Evolutionary conservation across 2,329 filamentous ascomycete species (phyloP).

Genomic region (Venturia aucupariae): DNA sequence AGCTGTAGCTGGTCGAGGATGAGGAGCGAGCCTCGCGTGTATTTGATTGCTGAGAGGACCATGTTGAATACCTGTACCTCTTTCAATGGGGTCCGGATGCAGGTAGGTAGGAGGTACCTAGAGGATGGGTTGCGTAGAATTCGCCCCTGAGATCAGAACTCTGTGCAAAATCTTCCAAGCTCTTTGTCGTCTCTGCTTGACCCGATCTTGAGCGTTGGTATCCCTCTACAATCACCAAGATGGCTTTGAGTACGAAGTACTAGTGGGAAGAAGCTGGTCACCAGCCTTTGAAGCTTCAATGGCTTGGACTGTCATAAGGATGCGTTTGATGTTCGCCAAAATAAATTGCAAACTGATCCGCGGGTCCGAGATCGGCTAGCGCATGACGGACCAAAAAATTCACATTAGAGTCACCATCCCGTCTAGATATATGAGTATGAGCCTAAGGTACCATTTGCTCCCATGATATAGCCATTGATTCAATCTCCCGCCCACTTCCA

Average conservation of each 20-base stretch:
- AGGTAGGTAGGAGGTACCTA: too few species aligned
- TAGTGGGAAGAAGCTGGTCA: neutral
- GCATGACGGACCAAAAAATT: neutral
- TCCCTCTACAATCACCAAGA: neutral
- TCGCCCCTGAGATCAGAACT: neutral
- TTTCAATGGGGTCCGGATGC: too few species aligned
- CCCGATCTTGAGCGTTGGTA: neutral
- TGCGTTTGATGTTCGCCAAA: neutral
- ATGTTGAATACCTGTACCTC: too few species aligned
- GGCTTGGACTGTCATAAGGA: too few species aligned
- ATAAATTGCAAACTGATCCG: neutral
- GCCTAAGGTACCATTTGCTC: too few species aligned
- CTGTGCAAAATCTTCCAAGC: neutral
- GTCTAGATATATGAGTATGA: neutral
- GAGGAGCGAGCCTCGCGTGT: slow-evolving; percentile 56
- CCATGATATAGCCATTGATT: too few species aligned
- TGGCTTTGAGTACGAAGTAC: neutral
- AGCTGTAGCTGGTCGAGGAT: slow-evolving; percentile 79
- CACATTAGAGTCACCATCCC: neutral
- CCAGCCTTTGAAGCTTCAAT: neutral
- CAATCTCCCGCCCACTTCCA: too few species aligned
- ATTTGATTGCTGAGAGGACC: slow-evolving; percentile 68
- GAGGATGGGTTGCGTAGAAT: too few species aligned
- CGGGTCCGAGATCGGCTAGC: neutral
- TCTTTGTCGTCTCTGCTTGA: neutral